Base-by-base conservation (phyloP, 2,329 filamentous ascomycete genomes). In the Ophiostoma australiae region DNA sequence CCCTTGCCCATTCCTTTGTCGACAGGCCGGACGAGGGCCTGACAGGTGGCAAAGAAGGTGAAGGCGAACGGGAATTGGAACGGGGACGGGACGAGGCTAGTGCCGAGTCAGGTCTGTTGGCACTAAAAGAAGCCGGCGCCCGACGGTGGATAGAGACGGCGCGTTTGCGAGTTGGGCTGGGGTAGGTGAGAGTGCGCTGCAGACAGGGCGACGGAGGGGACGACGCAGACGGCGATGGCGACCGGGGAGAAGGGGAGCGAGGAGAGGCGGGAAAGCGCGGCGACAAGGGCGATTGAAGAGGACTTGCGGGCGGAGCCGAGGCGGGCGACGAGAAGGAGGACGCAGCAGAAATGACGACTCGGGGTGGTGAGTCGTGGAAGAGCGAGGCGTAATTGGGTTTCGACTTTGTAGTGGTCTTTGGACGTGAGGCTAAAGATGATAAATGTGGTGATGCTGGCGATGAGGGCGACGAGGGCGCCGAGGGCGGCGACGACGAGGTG, bases 1-100 rank as follows among this genome's bases (percentile, higher is more conserved):
- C 82, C 48, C 80, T 80, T 70, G 77, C 75, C 76, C 76, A 78
- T 66, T 81, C 79, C 72, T 78, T 78, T 68, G 78, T 77, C 39
- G 77, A 75, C 13, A 63, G 58, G 35, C 58, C 58, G 3, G 66
- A 67, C 10, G 39, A 17, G 8, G 66, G 66, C 23, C 35, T 20
- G 17, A 20, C 37, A 37, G 35, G 37, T 11, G 35, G 23, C 27
- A 33, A 33, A 35, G 52, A 31, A 58, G 52, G 52, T 4, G 61
- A 35, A 33, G 58, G 71, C 23, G 68, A 63, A 20, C 65, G 61
- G n/a, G 71, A 55, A 55, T 10, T n/a, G n/a, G n/a, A n/a, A n/a
- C n/a, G 58, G 13, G 58, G 58, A 63, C 58, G 27, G 58, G 27
- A 20, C 58, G 58, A 63, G 27, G 27, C 58, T 63, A 66, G 63